Evolutionary conservation across 2,329 filamentous ascomycete genomes (phyloP).

Genomic region (Pseudogymnoascus sp.): DNA sequence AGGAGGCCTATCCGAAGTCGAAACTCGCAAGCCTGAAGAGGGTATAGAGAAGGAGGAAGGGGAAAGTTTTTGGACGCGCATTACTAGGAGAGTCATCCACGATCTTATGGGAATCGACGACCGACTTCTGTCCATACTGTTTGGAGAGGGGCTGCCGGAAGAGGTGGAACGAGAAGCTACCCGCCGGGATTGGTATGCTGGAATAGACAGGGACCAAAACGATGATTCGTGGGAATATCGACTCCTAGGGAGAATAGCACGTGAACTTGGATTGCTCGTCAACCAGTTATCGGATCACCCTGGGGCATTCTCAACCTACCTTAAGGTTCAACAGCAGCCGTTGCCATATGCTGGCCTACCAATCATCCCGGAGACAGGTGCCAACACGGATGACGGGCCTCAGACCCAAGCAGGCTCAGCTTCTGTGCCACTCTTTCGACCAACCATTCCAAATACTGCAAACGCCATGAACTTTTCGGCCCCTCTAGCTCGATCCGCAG

Average conservation of each 20-base stretch:
- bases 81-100: slow-evolving; percentile 78
- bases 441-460: slow-evolving; percentile 15
- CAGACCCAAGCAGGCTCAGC: slow-evolving; percentile 8
- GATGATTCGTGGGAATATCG: slow-evolving; percentile 59
- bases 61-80: slow-evolving; percentile 67
- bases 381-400: slow-evolving; percentile 23
- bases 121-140: slow-evolving; percentile 70
- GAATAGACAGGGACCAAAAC: slow-evolving; percentile 16
- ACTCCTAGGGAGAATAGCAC: slow-evolving; percentile 74
- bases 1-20: slow-evolving; percentile 16
- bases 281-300: slow-evolving; percentile 79
- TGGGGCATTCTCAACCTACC: slow-evolving; percentile 79
- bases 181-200: slow-evolving; percentile 31
- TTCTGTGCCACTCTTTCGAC: slow-evolving; percentile 21
- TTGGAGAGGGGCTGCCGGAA: slow-evolving; percentile 67
- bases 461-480: background rate
- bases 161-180: slow-evolving; percentile 11
- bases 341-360: slow-evolving; percentile 74
- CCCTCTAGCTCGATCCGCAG: background rate
- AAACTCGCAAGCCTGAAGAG: background rate
- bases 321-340: slow-evolving; percentile 51
- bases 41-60: slow-evolving; percentile 30
- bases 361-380: slow-evolving; percentile 46
- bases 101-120: slow-evolving; percentile 91
- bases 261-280: slow-evolving; percentile 76